Evolutionary conservation across 2,329 filamentous ascomycete species (phyloP).

Genomic region (Thelonectria rubi): DNA sequence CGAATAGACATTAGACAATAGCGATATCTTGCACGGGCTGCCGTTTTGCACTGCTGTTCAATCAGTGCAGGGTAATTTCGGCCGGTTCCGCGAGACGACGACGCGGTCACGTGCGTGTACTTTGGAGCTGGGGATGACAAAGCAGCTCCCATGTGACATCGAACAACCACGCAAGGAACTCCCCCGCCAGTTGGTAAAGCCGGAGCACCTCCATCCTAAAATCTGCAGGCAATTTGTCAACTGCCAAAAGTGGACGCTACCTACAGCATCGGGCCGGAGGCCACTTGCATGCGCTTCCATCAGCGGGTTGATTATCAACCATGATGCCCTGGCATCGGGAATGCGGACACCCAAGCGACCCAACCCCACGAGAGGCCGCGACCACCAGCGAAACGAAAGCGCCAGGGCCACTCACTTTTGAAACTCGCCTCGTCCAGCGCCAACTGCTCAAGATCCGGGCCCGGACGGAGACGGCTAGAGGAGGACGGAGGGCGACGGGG

Average conservation of each 20-base stretch:
- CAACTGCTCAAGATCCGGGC: slow-evolving; percentile 11
- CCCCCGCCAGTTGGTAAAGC: slow-evolving; percentile 1
- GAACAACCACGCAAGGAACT: neutral
- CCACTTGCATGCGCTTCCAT: slow-evolving; percentile 9
- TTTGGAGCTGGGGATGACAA: neutral
- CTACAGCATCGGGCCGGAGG: slow-evolving; percentile 16
- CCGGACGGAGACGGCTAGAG: slow-evolving; percentile 15
- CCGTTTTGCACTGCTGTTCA: no score
- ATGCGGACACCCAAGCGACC: slow-evolving; percentile 18
- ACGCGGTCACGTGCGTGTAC: neutral
- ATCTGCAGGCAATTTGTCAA: slow-evolving; percentile 24
- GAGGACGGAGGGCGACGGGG: slow-evolving; percentile 5
- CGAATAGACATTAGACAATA: no score
- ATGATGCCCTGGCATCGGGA: slow-evolving; percentile 15
- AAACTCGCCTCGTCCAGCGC: slow-evolving; percentile 16
- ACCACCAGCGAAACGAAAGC: slow-evolving; percentile 4
- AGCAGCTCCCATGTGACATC: neutral
- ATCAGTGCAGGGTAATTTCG: no score
- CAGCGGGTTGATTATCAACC: slow-evolving; percentile 7
- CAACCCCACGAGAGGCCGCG: neutral
- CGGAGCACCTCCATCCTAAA: neutral
- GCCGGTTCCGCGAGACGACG: neutral
- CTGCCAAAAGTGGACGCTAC: slow-evolving; percentile 12
- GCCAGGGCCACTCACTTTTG: slow-evolving; percentile 6
- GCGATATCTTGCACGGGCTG: no score